Conservation (phyloP, 2,329 filamentous ascomycete genomes). For the Claviceps paspali region DNA sequence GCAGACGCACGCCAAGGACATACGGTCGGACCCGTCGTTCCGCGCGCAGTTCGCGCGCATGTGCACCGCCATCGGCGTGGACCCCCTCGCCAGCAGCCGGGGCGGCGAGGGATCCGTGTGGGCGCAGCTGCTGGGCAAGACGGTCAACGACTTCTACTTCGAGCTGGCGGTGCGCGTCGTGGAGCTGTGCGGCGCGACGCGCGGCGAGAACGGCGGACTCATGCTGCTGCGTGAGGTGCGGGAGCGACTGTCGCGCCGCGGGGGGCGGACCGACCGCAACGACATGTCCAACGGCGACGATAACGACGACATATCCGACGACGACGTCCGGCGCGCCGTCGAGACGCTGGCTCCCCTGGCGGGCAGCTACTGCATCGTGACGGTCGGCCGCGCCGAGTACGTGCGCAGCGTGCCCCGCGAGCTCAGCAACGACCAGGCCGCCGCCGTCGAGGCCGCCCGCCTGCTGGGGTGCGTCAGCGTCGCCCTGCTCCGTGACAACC, state of each 20-base stretch:
- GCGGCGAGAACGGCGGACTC: conserved; percentile 82
- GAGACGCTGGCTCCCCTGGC: conserved; percentile 76
- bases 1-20: conserved; percentile 85
- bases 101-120: conserved; percentile 51
- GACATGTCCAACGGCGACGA: no score
- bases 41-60: conserved; percentile 96
- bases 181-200: conserved; percentile 74
- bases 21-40: conserved; percentile 87
- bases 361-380: conserved; percentile 72
- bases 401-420: conserved; percentile 91
- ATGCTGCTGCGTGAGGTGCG: conserved; percentile 72
- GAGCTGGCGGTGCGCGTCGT: conserved; percentile 92
- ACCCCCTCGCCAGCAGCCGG: conserved; percentile 55
- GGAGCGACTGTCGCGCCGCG: conserved; percentile 54
- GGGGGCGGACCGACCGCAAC: conserved; percentile 55
- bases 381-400: conserved; percentile 70
- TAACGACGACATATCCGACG: conserved; percentile 68
- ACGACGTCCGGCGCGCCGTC: conserved; percentile 83
- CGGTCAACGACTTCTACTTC: conserved; percentile 97
- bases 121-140: conserved; percentile 81
- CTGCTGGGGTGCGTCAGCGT: conserved; percentile 80
- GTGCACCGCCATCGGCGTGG: conserved; percentile 93
- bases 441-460: conserved; percentile 81
- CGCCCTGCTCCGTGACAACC: conserved; percentile 74
- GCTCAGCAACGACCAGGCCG: conserved; percentile 84